These are phyloP conservation scores for Pleurotus djamor DNA, from an alignment of 768 basidiomycete species.

Conservation along the genomic window DNA sequence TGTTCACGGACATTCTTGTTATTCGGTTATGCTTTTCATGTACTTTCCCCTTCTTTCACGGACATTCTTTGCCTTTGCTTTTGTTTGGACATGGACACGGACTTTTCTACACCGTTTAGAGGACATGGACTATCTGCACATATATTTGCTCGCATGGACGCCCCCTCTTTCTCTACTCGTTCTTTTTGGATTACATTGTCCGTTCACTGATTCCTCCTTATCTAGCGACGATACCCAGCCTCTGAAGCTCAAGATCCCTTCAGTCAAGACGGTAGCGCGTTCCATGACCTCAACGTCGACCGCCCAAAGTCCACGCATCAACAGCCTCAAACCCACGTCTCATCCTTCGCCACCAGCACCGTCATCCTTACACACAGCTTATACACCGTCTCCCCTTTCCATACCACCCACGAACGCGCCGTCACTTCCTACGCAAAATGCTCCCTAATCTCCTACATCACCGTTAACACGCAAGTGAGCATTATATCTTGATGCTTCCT, in stretches of 20 bases:
- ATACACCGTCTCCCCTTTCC: conserved; percentile 40
- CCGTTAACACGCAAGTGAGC: conserved; percentile 33
- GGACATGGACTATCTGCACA: too few relatives aligned
- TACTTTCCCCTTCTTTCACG: too few relatives aligned
- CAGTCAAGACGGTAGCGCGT: conserved; percentile 9
- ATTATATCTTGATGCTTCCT: too few relatives aligned
- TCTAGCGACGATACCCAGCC: conserved; percentile 21
- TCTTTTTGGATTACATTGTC: too few relatives aligned
- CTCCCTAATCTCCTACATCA: conserved; percentile 30
- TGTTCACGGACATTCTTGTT: conserved; percentile 5
- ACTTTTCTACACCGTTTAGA: too few relatives aligned
- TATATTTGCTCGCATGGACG: too few relatives aligned
- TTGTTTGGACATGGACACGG: too few relatives aligned
- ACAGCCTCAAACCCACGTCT: conserved; percentile 11
- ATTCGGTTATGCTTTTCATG: background rate
- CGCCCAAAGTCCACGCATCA: background rate
- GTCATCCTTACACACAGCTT: conserved; percentile 21
- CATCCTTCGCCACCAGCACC: conserved; percentile 15
- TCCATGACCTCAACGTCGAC: conserved; percentile 11
- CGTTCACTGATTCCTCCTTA: too few relatives aligned
- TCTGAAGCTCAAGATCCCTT: conserved; percentile 19
- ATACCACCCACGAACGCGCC: conserved; percentile 32
- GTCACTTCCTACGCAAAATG: conserved; percentile 9
- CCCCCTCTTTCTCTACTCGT: too few relatives aligned
- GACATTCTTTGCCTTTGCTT: too few relatives aligned